These are phyloP conservation scores for Dentipellis fragilis DNA, from an alignment of 768 basidiomycete species.

Conservation along the genomic window DNA sequence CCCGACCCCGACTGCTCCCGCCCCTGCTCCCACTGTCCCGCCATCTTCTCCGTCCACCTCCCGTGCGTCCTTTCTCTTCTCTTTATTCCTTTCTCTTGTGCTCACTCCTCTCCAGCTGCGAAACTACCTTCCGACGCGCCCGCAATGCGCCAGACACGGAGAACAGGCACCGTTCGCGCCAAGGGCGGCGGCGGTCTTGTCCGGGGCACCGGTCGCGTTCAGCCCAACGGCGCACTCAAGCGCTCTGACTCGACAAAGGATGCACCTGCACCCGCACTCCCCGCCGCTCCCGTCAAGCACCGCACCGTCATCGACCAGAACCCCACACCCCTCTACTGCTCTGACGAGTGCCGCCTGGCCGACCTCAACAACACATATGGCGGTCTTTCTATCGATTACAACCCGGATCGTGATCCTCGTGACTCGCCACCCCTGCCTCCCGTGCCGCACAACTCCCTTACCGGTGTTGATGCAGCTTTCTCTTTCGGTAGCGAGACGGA, in stretches of 20 bases:
- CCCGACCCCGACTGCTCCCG: conserved; percentile 14
- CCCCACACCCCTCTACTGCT: conserved; percentile 79
- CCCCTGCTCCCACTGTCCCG: conserved; percentile 27
- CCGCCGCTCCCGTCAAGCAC: conserved; percentile 30
- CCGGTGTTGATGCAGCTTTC: conserved; percentile 32
- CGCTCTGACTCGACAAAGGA: conserved; percentile 18
- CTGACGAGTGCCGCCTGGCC: conserved; percentile 57
- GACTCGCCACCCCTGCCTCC: conserved; percentile 29
- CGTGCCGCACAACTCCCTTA: conserved; percentile 27
- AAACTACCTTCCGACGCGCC: conserved; percentile 15
- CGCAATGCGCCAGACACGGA: conserved; percentile 21
- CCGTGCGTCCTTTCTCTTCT: conserved; percentile 23
- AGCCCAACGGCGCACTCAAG: conserved; percentile 48
- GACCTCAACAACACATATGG: conserved; percentile 36
- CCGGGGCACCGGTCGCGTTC: conserved; percentile 55
- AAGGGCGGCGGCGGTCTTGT: conserved; percentile 41
- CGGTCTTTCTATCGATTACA: conserved; percentile 34
- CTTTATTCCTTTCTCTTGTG: conserved; percentile 8
- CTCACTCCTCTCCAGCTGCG: conserved; percentile 19
- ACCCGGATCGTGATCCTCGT: conserved; percentile 32
- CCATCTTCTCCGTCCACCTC: conserved; percentile 27
- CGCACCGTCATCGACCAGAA: conserved; percentile 70
- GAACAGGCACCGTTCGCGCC: conserved; percentile 27
- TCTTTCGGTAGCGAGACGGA: conserved; percentile 21
- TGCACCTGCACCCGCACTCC: conserved; percentile 15